These are phyloP conservation scores for Sarcodon aspratus DNA, from an alignment of 768 basidiomycete genomes.

Conservation along the genomic window DNA sequence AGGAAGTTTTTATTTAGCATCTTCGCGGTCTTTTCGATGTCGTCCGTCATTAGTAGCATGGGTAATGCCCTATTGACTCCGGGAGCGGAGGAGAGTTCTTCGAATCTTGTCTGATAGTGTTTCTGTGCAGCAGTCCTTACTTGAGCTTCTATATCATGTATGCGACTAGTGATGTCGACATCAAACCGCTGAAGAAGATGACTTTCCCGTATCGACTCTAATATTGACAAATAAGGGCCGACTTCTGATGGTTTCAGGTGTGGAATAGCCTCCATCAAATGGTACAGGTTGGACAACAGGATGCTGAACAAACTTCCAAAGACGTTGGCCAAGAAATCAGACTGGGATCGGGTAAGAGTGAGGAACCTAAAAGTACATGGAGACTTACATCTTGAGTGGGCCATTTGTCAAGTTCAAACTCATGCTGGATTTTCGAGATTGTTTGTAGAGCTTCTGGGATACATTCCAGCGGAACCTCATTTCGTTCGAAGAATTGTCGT, in stretches of 20 bases:
- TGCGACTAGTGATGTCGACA: slow-evolving; percentile 57
- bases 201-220: slow-evolving; percentile 63
- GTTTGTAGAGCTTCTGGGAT: slow-evolving; percentile 80
- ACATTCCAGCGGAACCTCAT: slow-evolving; percentile 90
- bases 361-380: slow-evolving; percentile 3
- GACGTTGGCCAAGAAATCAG: slow-evolving; percentile 54
- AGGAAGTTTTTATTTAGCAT: slow-evolving; percentile 80
- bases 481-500: slow-evolving; percentile 76
- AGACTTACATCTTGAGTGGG: slow-evolving; percentile 66
- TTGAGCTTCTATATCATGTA: slow-evolving; percentile 57
- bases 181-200: slow-evolving; percentile 64
- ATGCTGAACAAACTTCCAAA: slow-evolving; percentile 76
- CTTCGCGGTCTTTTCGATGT: slow-evolving; percentile 81
- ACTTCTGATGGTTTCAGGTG: slow-evolving; percentile 64
- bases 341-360: slow-evolving; percentile 23
- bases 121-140: slow-evolving; percentile 47
- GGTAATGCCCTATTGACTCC: slow-evolving; percentile 79
- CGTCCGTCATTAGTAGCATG: slow-evolving; percentile 74
- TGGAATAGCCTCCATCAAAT: slow-evolving; percentile 68
- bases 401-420: slow-evolving; percentile 70
- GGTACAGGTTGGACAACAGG: slow-evolving; percentile 78
- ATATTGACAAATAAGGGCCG: slow-evolving; percentile 47
- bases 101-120: slow-evolving; percentile 52
- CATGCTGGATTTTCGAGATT: slow-evolving; percentile 57
- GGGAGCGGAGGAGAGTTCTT: slow-evolving; percentile 52